Evolutionary conservation across 768 basidiomycete species (phyloP).

Genomic region (Pulveroboletus frians): DNA sequence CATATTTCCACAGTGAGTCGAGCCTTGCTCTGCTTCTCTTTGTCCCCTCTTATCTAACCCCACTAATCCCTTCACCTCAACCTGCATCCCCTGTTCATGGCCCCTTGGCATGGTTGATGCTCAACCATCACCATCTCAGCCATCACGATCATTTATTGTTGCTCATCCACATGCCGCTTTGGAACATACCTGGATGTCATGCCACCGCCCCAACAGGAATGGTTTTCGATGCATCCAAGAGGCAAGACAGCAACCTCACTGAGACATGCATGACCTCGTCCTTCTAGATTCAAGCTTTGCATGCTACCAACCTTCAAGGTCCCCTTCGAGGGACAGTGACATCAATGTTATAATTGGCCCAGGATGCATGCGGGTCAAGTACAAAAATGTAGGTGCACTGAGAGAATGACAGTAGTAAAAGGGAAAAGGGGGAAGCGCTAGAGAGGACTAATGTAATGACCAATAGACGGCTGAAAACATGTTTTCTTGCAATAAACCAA

Average conservation of each 20-base stretch:
- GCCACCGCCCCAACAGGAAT: neutral
- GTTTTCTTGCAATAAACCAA: neutral
- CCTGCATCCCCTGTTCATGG: slow-evolving; percentile 3
- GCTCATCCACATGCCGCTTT: neutral
- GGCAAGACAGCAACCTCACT: neutral
- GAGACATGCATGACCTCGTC: neutral
- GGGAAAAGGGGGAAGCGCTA: neutral
- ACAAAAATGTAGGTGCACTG: slow-evolving; percentile 3
- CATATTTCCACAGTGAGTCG: slow-evolving; percentile 70
- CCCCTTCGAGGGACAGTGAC: neutral
- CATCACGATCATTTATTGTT: slow-evolving; percentile 5
- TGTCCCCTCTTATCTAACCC: slow-evolving; percentile 6
- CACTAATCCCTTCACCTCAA: slow-evolving; percentile 3
- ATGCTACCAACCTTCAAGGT: neutral
- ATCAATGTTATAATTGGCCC: neutral
- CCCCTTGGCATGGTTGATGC: neutral
- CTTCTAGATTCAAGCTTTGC: too few relatives aligned
- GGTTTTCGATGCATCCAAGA: neutral
- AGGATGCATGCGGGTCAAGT: neutral
- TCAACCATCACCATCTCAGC: neutral
- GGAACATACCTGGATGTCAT: slow-evolving; percentile 1
- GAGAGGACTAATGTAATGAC: slow-evolving; percentile 17
- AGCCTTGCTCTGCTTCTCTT: slow-evolving; percentile 12
- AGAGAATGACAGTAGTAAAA: neutral
- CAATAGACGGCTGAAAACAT: neutral